Evolutionary conservation across 768 basidiomycete species (phyloP), one percentile per base, ranked within the genome.

Genomic region (Mycena venus): DNA sequence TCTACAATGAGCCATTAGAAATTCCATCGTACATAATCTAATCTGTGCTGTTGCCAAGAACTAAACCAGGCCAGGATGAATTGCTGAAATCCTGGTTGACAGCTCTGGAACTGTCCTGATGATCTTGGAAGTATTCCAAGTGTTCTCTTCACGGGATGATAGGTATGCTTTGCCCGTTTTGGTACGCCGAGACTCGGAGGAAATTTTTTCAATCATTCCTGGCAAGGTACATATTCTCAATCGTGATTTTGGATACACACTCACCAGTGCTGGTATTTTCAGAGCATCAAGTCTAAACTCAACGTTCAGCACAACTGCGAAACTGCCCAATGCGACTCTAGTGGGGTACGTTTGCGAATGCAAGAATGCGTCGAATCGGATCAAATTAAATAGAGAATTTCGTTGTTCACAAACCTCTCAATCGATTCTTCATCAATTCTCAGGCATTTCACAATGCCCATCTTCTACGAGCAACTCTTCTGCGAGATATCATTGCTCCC

Each of bases 231-330:
- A 27, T 12, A 47, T 47, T 47, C 9, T 12, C 10, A n/a, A 21
- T 17, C 15, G 8, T 10, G 21, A 49, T 21, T n/a, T 8, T 49
- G 7, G 21, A 8, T 12, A 2, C 10, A 47, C n/a, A n/a, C 47
- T 49, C 5, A 49, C 21, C 4, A n/a, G n/a, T n/a, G 2, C 8
- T 2, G 10, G 21, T 42, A n/a, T n/a, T n/a, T n/a, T n/a, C n/a
- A n/a, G n/a, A n/a, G n/a, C n/a, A n/a, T n/a, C n/a, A n/a, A n/a
- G 21, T 80, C 80, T 56, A 74, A 70, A 11, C 72, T 80, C 75
- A n/a, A n/a, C n/a, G n/a, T n/a, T n/a, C n/a, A n/a, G n/a, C n/a
- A n/a, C n/a, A n/a, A n/a, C n/a, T n/a, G 80, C 53, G 38, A 29
- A 2, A 8, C 32, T 2, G 68, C 68, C 0, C 40, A 61, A 34